phyloP scores from a whole-genome alignment of 2,329 filamentous ascomycete genomes.

The Verticillium longisporum region DNA sequence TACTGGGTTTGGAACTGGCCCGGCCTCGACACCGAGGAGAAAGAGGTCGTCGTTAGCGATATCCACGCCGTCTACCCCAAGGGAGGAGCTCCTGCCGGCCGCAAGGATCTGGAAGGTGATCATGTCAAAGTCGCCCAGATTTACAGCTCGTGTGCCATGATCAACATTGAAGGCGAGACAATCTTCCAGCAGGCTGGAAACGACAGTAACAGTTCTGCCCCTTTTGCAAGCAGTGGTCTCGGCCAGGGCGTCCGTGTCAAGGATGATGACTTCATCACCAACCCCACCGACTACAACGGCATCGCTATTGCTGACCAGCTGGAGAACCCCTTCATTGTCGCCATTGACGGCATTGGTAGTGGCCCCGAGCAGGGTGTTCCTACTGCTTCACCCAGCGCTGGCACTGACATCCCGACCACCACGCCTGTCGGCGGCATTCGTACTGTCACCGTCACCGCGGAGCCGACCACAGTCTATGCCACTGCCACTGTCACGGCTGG shows the following conservation, averaged over 20 bases:
- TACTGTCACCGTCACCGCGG: constrained; percentile 30
- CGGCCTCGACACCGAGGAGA: constrained; percentile 40
- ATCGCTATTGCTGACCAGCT: constrained; percentile 40
- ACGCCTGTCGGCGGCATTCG: constrained; percentile 14
- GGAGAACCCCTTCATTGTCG: constrained; percentile 35
- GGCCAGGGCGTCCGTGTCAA: neutral
- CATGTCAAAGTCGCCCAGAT: constrained; percentile 26
- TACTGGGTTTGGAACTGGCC: constrained; percentile 99
- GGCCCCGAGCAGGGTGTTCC: constrained; percentile 14
- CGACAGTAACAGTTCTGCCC: constrained; percentile 1
- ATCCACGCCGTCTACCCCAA: constrained; percentile 27
- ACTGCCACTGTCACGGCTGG: constrained; percentile 28
- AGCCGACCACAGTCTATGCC: constrained; percentile 29
- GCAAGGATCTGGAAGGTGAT: constrained; percentile 5
- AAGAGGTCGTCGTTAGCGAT: neutral
- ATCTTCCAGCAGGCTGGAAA: neutral
- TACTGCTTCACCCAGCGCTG: constrained; percentile 10
- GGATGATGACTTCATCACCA: constrained; percentile 21
- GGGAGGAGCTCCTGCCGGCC: constrained; percentile 14
- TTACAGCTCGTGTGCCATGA: constrained; percentile 19
- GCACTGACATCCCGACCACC: constrained; percentile 11
- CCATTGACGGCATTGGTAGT: constrained; percentile 21
- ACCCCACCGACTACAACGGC: constrained; percentile 31
- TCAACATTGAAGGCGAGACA: constrained; percentile 11
- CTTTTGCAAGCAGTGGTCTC: constrained; percentile 7